Conservation (phyloP, 78 protist species). For the Dictyostelium brefeldianum region DNA sequence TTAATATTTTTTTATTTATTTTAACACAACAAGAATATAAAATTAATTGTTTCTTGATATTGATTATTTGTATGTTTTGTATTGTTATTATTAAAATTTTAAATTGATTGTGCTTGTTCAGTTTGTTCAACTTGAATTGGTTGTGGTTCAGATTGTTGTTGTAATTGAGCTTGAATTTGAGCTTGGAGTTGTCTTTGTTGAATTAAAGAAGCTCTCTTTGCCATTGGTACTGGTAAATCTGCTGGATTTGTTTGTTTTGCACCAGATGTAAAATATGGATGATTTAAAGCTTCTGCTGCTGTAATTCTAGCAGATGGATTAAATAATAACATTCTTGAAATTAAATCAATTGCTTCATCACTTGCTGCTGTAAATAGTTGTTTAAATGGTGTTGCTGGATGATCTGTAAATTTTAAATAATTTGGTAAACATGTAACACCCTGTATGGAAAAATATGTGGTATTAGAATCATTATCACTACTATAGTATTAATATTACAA, state of each 20-base stretch:
- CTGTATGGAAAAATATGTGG: slow-evolving; percentile 2
- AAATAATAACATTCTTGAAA: slow-evolving; percentile 58
- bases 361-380: slow-evolving; percentile 73
- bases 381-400: slow-evolving; percentile 78
- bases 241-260: slow-evolving; percentile 52
- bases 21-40: background rate
- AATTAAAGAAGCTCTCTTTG: background rate
- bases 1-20: too few relatives aligned
- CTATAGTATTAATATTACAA: background rate
- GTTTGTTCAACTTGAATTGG: slow-evolving; percentile 8
- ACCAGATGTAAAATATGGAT: slow-evolving; percentile 76
- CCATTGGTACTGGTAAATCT: slow-evolving; percentile 52
- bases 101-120: slow-evolving; percentile 6
- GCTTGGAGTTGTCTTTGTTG: slow-evolving; percentile 3
- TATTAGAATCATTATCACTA: background rate
- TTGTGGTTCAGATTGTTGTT: background rate
- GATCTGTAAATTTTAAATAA: slow-evolving; percentile 66
- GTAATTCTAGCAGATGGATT: slow-evolving; percentile 71
- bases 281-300: slow-evolving; percentile 82
- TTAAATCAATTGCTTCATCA: slow-evolving; percentile 75
- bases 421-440: slow-evolving; percentile 68
- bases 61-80: background rate
- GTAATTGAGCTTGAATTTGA: background rate
- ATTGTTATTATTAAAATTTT: background rate
- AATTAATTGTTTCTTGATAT: slow-evolving; percentile 13